These are phyloP conservation scores for Cystobasidiopsis lactophilus DNA, from an alignment of 768 basidiomycete genomes.

Conservation along the genomic window DNA sequence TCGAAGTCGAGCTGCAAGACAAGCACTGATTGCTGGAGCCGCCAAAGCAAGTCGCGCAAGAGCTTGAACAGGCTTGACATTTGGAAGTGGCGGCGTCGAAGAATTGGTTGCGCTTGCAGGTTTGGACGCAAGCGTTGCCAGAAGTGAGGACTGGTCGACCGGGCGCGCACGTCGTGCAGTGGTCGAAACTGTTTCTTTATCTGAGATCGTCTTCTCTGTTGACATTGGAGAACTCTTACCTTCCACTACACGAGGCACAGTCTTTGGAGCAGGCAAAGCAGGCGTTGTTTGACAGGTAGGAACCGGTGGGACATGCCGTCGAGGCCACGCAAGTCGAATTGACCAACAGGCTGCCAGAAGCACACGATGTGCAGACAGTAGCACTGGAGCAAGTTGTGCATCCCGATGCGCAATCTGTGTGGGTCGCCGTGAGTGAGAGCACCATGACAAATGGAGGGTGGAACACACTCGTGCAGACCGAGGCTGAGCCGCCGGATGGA, in stretches of 20 bases:
- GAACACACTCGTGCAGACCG: neutral
- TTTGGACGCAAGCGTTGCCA: constrained; percentile 5
- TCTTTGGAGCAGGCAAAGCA: constrained; percentile 66
- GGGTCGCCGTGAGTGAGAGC: constrained; percentile 20
- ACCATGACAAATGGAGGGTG: constrained; percentile 40
- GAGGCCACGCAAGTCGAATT: constrained; percentile 43
- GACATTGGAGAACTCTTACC: too few species aligned
- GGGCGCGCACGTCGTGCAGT: constrained; percentile 15
- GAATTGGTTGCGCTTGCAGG: constrained; percentile 10
- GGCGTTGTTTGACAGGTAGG: constrained; percentile 38
- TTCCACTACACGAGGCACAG: constrained; percentile 34
- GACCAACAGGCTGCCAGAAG: constrained; percentile 37
- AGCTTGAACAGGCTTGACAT: constrained; percentile 7
- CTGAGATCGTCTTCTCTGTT: too few species aligned
- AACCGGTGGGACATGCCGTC: constrained; percentile 45
- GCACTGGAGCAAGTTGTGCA: constrained; percentile 48
- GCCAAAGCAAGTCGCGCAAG: constrained; percentile 39
- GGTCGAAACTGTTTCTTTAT: constrained; percentile 6
- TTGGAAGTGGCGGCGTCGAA: constrained; percentile 4
- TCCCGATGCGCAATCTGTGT: constrained; percentile 43
- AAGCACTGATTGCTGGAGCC: constrained; percentile 55
- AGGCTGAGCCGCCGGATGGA: constrained; percentile 42
- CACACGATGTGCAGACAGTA: constrained; percentile 51
- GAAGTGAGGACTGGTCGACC: constrained; percentile 15
- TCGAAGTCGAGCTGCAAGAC: constrained; percentile 33